A percentile compares a stretch with the other conserved stretches of the same genome.
Conservation (phyloP, 2,329 filamentous ascomycete genomes). For the Pseudocercospora eumusae region DNA sequence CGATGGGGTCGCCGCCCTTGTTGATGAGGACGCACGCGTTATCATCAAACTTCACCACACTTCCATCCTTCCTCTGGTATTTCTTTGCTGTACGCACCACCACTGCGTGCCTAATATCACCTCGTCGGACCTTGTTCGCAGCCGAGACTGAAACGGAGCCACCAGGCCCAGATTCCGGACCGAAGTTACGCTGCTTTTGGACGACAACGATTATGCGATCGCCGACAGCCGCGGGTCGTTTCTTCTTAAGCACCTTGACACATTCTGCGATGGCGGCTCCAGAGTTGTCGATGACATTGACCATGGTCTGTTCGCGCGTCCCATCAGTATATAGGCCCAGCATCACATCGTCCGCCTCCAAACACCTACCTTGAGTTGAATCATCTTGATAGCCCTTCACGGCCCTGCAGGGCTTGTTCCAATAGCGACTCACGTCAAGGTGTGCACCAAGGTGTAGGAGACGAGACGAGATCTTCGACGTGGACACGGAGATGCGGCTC, state of each 20-base stretch:
- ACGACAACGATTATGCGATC: constrained; percentile 97
- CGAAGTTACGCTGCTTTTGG: constrained; percentile 85
- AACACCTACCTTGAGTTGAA: constrained; percentile 55
- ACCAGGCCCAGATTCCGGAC: constrained; percentile 68
- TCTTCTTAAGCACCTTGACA: constrained; percentile 87
- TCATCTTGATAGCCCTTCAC: constrained; percentile 65
- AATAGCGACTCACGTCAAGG: background rate
- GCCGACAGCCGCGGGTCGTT: constrained; percentile 83
- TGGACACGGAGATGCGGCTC: background rate
- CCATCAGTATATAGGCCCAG: background rate
- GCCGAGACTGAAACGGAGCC: constrained; percentile 70
- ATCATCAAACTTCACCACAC: constrained; percentile 90
- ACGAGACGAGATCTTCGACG: background rate
- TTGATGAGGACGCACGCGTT: constrained; percentile 98
- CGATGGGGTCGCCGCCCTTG: constrained; percentile 94
- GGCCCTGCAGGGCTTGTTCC: background rate
- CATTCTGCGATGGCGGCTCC: constrained; percentile 97
- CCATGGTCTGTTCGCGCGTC: constrained; percentile 71
- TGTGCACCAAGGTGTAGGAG: background rate
- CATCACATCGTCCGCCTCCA: no score
- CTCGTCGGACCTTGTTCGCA: constrained; percentile 91
- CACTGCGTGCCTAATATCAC: constrained; percentile 94
- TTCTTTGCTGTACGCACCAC: constrained; percentile 90
- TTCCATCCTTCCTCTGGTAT: constrained; percentile 82
- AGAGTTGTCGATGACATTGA: constrained; percentile 99